phyloP scores from a whole-genome alignment of 176 grass and related monocot species.

The Pharus latifolius region DNA sequence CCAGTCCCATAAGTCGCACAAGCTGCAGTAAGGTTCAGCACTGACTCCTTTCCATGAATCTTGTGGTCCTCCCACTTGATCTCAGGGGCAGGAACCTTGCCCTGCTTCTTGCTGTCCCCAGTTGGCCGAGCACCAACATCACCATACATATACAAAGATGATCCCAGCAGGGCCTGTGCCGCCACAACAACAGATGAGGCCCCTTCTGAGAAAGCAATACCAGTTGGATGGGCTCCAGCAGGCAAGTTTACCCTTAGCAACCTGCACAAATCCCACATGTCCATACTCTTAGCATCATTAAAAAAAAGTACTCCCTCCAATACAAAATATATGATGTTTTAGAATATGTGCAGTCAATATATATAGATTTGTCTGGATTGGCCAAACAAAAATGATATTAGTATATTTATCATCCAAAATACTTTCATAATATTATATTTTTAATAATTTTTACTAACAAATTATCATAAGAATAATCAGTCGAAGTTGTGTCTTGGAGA shows the following conservation, averaged over 20 bases:
- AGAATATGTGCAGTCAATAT: no score
- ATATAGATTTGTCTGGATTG: no score
- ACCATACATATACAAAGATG: slow-evolving; percentile 77
- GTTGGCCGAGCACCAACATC: slow-evolving; percentile 68
- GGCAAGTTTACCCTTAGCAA: slow-evolving; percentile 87
- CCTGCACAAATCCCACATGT: slow-evolving; percentile 19
- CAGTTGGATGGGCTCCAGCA: slow-evolving; percentile 77
- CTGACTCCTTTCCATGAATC: slow-evolving; percentile 70
- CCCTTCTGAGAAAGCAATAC: slow-evolving; percentile 68
- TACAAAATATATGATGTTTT: no score
- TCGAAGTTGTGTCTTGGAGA: no score
- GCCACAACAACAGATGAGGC: slow-evolving; percentile 73
- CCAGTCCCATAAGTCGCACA: slow-evolving; percentile 63
- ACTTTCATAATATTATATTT: no score
- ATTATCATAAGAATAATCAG: no score
- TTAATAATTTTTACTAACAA: no score
- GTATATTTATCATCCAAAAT: no score
- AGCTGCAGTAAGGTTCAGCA: slow-evolving; percentile 66
- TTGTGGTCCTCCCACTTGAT: slow-evolving; percentile 89
- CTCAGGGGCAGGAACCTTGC: slow-evolving; percentile 64
- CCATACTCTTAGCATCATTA: background rate
- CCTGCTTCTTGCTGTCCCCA: slow-evolving; percentile 45
- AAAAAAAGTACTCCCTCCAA: no score
- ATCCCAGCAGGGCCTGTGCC: slow-evolving; percentile 58
- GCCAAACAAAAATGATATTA: no score